phyloP scores from a whole-genome alignment of 169 alveolate genomes.

The Miamiensis avidus region DNA sequence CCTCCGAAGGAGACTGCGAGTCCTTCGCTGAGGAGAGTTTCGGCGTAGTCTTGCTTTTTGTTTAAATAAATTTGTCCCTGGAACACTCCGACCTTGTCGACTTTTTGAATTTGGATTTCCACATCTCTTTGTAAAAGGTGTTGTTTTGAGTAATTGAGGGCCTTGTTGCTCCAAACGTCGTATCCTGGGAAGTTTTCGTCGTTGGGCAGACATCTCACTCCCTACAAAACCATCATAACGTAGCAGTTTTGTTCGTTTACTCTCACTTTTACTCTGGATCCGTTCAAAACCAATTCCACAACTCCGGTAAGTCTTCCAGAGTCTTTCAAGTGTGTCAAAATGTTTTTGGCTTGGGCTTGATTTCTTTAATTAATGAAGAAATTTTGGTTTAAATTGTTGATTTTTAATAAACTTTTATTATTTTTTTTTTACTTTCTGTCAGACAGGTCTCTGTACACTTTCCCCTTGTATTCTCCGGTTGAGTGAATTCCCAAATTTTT shows the following conservation, averaged over 20 bases:
- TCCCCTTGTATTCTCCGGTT: not conserved
- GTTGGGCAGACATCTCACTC: slow-evolving; percentile 68
- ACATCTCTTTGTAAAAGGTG: slow-evolving; percentile 75
- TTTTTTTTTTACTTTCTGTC: not conserved
- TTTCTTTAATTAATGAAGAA: no score
- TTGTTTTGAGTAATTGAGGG: slow-evolving; percentile 70
- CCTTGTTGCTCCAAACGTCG: slow-evolving; percentile 58
- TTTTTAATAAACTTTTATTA: no score
- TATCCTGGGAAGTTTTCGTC: slow-evolving; percentile 77
- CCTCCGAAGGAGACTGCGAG: slow-evolving; percentile 59
- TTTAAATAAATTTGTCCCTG: slow-evolving; percentile 58
- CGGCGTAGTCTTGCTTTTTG: slow-evolving; percentile 61
- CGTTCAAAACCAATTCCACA: slow-evolving; percentile 78
- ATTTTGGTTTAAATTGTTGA: no score
- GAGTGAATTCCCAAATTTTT: slow-evolving; percentile 58
- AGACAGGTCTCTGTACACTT: not conserved
- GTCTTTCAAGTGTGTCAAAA: not conserved
- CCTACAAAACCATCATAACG: slow-evolving; percentile 63
- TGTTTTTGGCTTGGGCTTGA: not conserved
- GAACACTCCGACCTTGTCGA: slow-evolving; percentile 78
- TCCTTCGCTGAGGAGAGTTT: slow-evolving; percentile 63
- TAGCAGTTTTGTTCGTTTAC: slow-evolving; percentile 60
- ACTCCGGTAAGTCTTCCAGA: slow-evolving; percentile 64
- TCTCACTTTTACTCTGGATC: slow-evolving; percentile 70
- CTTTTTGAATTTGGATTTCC: slow-evolving; percentile 55